Conservation (phyloP, 768 basidiomycete species). For the Leccinum subtestaceum region DNA sequence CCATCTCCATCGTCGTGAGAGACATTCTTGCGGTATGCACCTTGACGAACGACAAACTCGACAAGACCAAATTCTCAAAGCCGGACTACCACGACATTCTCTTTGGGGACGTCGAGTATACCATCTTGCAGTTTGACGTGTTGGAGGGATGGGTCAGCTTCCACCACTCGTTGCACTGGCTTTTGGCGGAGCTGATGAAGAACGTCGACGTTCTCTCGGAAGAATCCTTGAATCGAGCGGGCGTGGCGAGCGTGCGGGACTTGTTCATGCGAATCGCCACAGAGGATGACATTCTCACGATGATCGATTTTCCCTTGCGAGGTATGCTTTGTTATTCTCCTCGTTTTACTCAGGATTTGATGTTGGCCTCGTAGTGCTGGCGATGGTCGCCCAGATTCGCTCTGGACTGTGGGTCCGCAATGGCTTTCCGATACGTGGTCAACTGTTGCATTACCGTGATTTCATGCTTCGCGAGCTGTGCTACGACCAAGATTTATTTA, state of each 20-base stretch:
- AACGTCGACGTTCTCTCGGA: conserved; percentile 68
- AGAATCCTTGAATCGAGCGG: conserved; percentile 49
- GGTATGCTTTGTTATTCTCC: conserved; percentile 46
- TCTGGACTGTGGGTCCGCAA: conserved; percentile 98
- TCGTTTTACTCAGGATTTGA: conserved; percentile 1
- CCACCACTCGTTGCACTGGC: conserved; percentile 90
- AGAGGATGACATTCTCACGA: conserved; percentile 65
- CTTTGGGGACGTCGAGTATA: conserved; percentile 59
- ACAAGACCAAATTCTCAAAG: conserved; percentile 59
- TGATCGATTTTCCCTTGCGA: conserved; percentile 87
- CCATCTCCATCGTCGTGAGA: conserved; percentile 66
- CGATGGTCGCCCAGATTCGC: conserved; percentile 92
- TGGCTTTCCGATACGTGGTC: conserved; percentile 92
- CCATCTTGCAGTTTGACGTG: conserved; percentile 77
- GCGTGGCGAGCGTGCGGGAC: conserved; percentile 54
- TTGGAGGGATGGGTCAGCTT: conserved; percentile 84
- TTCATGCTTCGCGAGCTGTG: conserved; percentile 94
- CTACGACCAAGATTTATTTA: conserved; percentile 92
- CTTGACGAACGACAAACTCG: conserved; percentile 63
- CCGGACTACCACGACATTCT: conserved; percentile 62
- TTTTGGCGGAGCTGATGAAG: conserved; percentile 85
- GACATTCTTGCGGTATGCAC: conserved; percentile 73
- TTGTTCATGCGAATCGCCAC: conserved; percentile 59
- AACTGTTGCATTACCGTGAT: conserved; percentile 93
- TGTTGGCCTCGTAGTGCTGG: conserved; percentile 52